Conservation (phyloP, 352 stramenopile species). For the Phytophthora pisi region DNA sequence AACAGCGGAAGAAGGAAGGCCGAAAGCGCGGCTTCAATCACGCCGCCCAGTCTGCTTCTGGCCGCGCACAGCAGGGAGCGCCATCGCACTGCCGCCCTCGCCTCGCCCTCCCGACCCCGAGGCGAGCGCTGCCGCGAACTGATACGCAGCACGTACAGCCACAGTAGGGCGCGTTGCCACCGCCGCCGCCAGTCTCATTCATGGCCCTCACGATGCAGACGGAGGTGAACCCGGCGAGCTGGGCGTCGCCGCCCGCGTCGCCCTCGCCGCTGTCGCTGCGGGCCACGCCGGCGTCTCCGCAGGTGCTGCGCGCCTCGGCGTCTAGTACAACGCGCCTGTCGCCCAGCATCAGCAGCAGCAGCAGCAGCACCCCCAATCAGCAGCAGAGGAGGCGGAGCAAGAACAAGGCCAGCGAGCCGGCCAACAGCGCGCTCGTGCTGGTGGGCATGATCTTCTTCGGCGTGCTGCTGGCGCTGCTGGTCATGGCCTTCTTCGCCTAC, state of each 20-base stretch:
- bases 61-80: background rate
- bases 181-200: conserved; percentile 1
- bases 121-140: conserved; percentile 2
- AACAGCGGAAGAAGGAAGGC: background rate
- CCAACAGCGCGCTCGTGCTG: conserved; percentile 71
- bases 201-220: conserved; percentile 47
- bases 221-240: conserved; percentile 28
- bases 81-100: background rate
- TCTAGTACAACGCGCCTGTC: background rate
- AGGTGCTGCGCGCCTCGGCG: conserved; percentile 1
- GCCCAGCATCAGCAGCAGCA: background rate
- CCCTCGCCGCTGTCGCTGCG: conserved; percentile 30
- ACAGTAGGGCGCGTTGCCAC: background rate
- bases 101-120: background rate
- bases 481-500: conserved; percentile 87
- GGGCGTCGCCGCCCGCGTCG: conserved; percentile 28
- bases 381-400: background rate
- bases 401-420: conserved; percentile 42
- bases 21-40: background rate
- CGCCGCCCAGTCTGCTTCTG: background rate
- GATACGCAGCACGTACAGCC: background rate
- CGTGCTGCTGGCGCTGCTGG: conserved; percentile 61
- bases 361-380: background rate
- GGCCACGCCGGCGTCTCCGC: conserved; percentile 19
- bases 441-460: conserved; percentile 73